Percentiles rank a stretch among this genome's conserved stretches.
These are phyloP conservation scores for Gamsiella multidivaricata DNA, from an alignment of 192 early-diverging fungal species.

Conservation along the genomic window DNA sequence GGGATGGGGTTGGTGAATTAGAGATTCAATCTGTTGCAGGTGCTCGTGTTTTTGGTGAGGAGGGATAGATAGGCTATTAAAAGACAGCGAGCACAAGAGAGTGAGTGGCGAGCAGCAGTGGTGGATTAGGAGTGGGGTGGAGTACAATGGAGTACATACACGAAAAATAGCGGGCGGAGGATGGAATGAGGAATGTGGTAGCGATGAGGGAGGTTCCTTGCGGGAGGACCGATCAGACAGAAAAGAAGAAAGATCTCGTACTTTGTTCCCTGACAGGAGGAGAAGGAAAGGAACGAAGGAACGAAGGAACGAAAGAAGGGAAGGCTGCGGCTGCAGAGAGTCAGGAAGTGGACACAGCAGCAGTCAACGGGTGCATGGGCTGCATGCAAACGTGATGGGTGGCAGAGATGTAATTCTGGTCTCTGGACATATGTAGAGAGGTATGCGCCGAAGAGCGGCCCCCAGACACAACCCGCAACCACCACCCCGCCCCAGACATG, in stretches of 20 bases:
- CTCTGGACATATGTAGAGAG: no score
- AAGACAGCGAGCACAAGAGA: neutral
- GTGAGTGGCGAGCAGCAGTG: neutral
- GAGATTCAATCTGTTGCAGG: constrained; percentile 1
- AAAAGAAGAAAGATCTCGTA: neutral
- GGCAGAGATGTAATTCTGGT: no score
- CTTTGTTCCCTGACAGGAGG: no score
- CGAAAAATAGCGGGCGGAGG: neutral
- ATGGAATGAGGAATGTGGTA: neutral
- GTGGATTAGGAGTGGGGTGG: neutral
- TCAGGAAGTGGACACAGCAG: no score
- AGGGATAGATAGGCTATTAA: neutral
- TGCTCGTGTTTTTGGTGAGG: neutral
- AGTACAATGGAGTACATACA: neutral
- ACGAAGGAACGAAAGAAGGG: neutral
- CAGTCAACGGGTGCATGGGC: no score
- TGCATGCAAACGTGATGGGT: no score
- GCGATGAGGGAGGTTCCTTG: no score
- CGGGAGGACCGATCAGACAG: neutral
- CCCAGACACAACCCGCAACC: no score
- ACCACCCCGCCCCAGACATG: no score
- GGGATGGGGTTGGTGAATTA: no score
- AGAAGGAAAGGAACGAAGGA: neutral
- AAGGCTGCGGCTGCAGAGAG: neutral
- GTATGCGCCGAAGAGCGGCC: no score